Conservation (phyloP, 257 asterid genomes). For the Plectranthus barbatus region DNA sequence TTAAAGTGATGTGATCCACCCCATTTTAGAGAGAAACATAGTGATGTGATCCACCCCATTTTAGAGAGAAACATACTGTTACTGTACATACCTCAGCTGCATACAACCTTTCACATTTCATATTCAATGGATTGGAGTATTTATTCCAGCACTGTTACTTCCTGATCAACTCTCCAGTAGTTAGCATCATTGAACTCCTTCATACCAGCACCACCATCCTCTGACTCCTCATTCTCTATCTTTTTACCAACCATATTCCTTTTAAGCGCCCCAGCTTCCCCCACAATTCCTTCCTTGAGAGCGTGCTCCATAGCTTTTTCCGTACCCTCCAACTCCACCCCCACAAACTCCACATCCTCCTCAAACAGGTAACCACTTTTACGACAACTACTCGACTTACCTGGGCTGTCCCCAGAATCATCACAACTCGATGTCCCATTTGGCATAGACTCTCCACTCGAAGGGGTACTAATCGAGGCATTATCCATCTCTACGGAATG, state of each 20-base stretch:
- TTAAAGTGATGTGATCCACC: neutral
- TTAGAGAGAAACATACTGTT: conserved; percentile 9
- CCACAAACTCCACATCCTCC: conserved; percentile 97
- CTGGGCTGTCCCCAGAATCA: conserved; percentile 28
- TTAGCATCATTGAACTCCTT: conserved; percentile 79
- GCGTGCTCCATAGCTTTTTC: conserved; percentile 86
- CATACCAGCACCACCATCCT: conserved; percentile 43
- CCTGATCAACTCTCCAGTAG: conserved; percentile 96
- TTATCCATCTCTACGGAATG: conserved; percentile 18
- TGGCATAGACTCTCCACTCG: conserved; percentile 34
- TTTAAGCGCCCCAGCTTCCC: conserved; percentile 80
- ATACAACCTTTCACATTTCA: neutral
- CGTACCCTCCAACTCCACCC: conserved; percentile 83
- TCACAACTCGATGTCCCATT: conserved; percentile 34
- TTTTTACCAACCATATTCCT: conserved; percentile 36
- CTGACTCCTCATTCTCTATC: conserved; percentile 44
- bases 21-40: conserved; percentile 10
- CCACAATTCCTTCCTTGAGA: conserved; percentile 86
- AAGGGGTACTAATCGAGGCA: conserved; percentile 24
- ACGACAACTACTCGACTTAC: conserved; percentile 30
- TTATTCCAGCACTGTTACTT: conserved; percentile 61
- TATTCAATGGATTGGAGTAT: neutral
- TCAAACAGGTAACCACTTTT: conserved; percentile 63
- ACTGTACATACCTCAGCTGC: conserved; percentile 23
- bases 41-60: conserved; percentile 7